These are phyloP conservation scores for Solanum piurae DNA, from an alignment of 257 asterid genomes.

Conservation along the genomic window DNA sequence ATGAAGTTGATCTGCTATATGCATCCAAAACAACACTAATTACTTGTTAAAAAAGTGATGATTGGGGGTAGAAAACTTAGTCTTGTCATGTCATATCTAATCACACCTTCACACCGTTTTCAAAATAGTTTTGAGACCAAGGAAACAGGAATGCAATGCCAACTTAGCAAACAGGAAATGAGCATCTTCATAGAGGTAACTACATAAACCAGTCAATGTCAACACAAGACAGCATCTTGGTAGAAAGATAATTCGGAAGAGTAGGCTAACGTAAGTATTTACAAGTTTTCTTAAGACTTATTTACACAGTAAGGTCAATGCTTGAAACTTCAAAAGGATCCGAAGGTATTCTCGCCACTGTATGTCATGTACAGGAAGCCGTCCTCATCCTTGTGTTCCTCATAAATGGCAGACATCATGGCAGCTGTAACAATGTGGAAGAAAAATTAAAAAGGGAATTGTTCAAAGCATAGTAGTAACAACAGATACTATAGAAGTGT, in stretches of 20 bases:
- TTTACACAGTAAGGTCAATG: conserved; percentile 21
- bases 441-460: neutral
- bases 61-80: no score
- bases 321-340: conserved; percentile 34
- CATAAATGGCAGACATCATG: conserved; percentile 53
- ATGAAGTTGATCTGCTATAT: no score
- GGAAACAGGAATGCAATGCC: neutral
- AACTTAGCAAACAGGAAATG: neutral
- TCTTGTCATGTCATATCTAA: no score
- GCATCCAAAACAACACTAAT: no score
- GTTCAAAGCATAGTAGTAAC: neutral
- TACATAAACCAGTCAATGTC: neutral
- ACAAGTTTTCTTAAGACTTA: conserved; percentile 29
- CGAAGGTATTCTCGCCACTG: conserved; percentile 53
- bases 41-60: no score
- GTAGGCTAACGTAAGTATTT: conserved; percentile 29
- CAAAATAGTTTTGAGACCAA: neutral
- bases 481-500: neutral
- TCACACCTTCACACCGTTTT: no score
- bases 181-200: neutral
- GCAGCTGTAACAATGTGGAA: conserved; percentile 27
- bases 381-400: conserved; percentile 48
- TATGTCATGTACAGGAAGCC: conserved; percentile 54
- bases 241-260: conserved; percentile 6
- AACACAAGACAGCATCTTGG: neutral